These are phyloP conservation scores for Colletotrichum cereale DNA, from an alignment of 2,329 filamentous ascomycete genomes.

Conservation along the genomic window DNA sequence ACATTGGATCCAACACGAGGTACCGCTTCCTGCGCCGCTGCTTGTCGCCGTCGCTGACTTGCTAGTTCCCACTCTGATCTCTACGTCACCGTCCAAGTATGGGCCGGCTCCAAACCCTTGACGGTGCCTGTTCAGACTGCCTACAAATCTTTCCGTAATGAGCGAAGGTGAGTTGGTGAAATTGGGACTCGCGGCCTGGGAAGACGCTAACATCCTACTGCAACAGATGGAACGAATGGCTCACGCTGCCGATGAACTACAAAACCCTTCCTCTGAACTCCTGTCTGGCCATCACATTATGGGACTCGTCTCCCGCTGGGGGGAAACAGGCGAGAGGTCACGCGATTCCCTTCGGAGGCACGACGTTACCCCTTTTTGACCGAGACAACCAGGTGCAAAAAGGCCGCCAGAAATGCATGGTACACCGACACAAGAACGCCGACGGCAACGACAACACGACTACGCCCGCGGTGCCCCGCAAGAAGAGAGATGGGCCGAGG, in stretches of 20 bases:
- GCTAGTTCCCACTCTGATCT: constrained; percentile 84
- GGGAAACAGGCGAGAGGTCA: constrained; percentile 78
- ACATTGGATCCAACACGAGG: constrained; percentile 89
- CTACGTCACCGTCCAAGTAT: constrained; percentile 92
- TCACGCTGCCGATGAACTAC: constrained; percentile 87
- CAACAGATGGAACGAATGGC: constrained; percentile 93
- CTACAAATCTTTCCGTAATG: constrained; percentile 89
- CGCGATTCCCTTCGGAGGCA: constrained; percentile 92
- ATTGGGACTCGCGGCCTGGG: neutral
- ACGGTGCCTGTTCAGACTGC: constrained; percentile 92
- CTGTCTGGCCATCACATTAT: constrained; percentile 91
- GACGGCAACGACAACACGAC: constrained; percentile 85
- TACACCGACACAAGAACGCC: constrained; percentile 85
- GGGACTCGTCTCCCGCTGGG: constrained; percentile 90
- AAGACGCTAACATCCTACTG: constrained; percentile 28
- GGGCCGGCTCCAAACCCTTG: constrained; percentile 94
- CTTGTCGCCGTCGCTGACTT: constrained; percentile 44
- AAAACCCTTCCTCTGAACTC: constrained; percentile 84
- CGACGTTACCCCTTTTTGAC: constrained; percentile 92
- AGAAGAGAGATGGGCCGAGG: constrained; percentile 61
- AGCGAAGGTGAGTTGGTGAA: constrained; percentile 64
- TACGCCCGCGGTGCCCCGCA: constrained; percentile 78
- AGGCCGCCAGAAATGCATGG: constrained; percentile 89
- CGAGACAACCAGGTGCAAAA: constrained; percentile 91
- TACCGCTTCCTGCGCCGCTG: constrained; percentile 46